Percentiles rank a stretch among this genome's conserved stretches.
Evolutionary conservation across 768 basidiomycete species (phyloP).

Genomic region (Lactifluus subvellereus): DNA sequence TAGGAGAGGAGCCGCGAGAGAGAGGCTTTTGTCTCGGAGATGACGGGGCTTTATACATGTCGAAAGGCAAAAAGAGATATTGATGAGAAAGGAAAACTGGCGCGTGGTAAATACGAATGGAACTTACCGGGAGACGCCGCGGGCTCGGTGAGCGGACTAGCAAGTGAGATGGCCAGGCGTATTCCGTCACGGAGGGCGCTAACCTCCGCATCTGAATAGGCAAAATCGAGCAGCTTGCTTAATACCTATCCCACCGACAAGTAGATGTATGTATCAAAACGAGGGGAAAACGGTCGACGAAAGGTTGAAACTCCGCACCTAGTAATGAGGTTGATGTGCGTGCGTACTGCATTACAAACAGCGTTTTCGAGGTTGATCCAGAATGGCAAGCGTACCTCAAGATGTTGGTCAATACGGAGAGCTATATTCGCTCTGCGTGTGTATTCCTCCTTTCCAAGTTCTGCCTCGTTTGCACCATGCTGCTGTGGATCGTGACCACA

Average conservation of each 20-base stretch:
- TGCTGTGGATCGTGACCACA: constrained; percentile 63
- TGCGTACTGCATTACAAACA: constrained; percentile 4
- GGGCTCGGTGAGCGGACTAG: constrained; percentile 42
- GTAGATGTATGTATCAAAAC: not conserved
- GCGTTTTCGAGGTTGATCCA: not conserved
- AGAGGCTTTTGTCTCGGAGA: constrained; percentile 29
- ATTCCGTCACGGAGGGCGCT: constrained; percentile 66
- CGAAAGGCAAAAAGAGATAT: constrained; percentile 11
- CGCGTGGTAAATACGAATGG: constrained; percentile 23
- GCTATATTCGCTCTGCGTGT: constrained; percentile 69
- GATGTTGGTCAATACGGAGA: constrained; percentile 71
- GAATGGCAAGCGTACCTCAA: constrained; percentile 52
- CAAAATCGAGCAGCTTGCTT: constrained; percentile 72
- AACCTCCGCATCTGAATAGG: constrained; percentile 67
- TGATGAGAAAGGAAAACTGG: constrained; percentile 22
- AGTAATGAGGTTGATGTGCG: constrained; percentile 1
- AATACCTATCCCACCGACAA: constrained; percentile 49
- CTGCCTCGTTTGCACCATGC: constrained; percentile 60
- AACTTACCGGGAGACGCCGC: constrained; percentile 49
- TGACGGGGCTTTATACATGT: constrained; percentile 27
- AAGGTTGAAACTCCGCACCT: constrained; percentile 26
- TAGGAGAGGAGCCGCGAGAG: constrained; percentile 32
- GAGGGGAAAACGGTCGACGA: constrained; percentile 5
- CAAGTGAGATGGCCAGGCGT: constrained; percentile 45
- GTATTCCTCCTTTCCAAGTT: constrained; percentile 58